Evolutionary conservation across 1,284 basidiomycete species (phyloP), one percentile per base, ranked within the genome.

Genomic region (Dichomitus squalens): DNA sequence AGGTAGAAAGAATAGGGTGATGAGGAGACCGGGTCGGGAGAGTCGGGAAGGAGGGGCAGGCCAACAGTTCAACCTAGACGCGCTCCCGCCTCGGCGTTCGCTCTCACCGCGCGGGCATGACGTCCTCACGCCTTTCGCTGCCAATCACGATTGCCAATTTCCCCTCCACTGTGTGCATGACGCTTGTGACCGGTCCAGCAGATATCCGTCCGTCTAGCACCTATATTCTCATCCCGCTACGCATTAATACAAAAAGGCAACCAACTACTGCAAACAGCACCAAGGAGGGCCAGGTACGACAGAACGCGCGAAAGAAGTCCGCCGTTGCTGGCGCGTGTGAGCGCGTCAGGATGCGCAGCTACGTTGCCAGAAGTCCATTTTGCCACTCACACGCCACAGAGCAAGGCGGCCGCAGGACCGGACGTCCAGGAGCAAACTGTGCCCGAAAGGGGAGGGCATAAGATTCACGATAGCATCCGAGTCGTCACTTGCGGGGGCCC

Each of bases 1-100:
- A 58, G 63, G 41, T 47, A 35, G 40, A 46, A 49, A 38, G 62
- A 36, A 33, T 21, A 55, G 57, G 33, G 54, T 55, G 54, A 55
- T 49, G 58, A 53, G 58, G 36, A 20, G 47, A 55, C 44, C 27
- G 33, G 49, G 40, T 25, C 43, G 49, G 49, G 47, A 49, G 16
- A 35, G 38, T 20, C 46, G 51, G 51, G 50, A 21, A 43, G 47
- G 50, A 53, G 31, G n/a, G 14, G 25, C 35, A 34, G 38, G 27
- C 29, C 20, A 33, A 49, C 38, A 23, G 36, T 39, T 21, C 35
- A 50, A 18, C 29, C 7, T 25, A 48, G 41, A 29, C 51, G 51
- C 55, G 50, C 48, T 50, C 53, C 47, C 47, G 38, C 25, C 29
- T 25, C 51, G 55, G 55, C 55, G 38, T 43, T 20, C 44, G 25